Base-by-base conservation (phyloP, 2,329 filamentous ascomycete species). In the Xylaria sp. region DNA sequence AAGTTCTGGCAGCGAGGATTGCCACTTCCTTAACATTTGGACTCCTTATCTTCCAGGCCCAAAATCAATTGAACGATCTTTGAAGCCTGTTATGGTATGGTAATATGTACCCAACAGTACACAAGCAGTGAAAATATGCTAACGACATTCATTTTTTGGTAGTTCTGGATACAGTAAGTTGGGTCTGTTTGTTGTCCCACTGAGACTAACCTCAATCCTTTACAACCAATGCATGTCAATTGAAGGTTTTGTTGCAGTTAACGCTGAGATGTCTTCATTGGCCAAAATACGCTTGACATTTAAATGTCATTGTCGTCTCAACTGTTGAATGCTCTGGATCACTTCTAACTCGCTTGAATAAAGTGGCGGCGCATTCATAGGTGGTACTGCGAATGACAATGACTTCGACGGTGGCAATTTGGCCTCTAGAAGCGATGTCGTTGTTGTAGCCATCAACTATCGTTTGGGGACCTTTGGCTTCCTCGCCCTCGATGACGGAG, bases 381-480 rank as follows among this genome's bases (percentile, higher is more conserved):
- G 38, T 6, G 38, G 38, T 17, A 42, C 38, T 42, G 38, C 38
- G 15, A 42, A 42, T n/a, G 38, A 42, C 15, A 42, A 42, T 17
- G 38, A 42, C 15, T 42, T 79, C 33, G 87, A 90, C 68, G 85
- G 86, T 23, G 85, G 85, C 2, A 87, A 87, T 69, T 78, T 89
- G 3, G 87, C 85, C 0, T 87, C 86, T 2, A 82, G 87, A 58
- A 87, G 87, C 26, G 87, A 89, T 68, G 82, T 89, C 20, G 85
- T 90, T 0, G 82, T 88, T 3, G 88, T 90, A 7, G 77, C 79
- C 23, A 86, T 89, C 79, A 89, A 90, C 78, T 90, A 90, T 76
- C 85, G 88, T 9, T 78, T 89, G 3, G 83, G 81, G 0, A 88
- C 86, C 0, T 80, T 90, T 0, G 88, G 88, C 0, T 90, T 88